Conservation (phyloP, 495 filamentous ascomycete genomes). For the Trichocladium uniseriatum region DNA sequence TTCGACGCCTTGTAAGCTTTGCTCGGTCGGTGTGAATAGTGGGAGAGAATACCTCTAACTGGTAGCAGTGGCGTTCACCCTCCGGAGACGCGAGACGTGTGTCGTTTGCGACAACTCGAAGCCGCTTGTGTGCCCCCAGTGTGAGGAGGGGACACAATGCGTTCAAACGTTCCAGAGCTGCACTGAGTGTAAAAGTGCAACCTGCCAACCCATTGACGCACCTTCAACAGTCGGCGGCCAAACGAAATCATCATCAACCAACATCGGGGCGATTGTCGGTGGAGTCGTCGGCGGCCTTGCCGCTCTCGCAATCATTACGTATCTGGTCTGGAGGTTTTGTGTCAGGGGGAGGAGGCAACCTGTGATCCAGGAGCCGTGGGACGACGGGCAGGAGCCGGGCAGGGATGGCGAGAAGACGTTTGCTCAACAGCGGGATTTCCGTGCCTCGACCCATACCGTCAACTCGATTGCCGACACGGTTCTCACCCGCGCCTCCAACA, state of each 20-base stretch:
- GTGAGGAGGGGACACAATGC: slow-evolving; percentile 22
- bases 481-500: slow-evolving; percentile 90
- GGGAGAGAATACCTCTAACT: background rate
- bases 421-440: slow-evolving; percentile 51
- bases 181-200: slow-evolving; percentile 29
- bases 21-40: background rate
- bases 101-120: slow-evolving; percentile 17
- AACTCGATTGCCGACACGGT: slow-evolving; percentile 91
- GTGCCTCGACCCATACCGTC: slow-evolving; percentile 77
- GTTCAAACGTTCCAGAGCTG: slow-evolving; percentile 25
- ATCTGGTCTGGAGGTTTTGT: slow-evolving; percentile 76
- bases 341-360: slow-evolving; percentile 69
- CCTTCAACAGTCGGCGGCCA: slow-evolving; percentile 16
- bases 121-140: slow-evolving; percentile 19
- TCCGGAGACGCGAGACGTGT: slow-evolving; percentile 17
- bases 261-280: slow-evolving; percentile 73
- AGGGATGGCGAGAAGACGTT: slow-evolving; percentile 51
- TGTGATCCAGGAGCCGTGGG: slow-evolving; percentile 43
- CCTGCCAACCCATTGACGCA: slow-evolving; percentile 24
- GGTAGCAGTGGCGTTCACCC: background rate
- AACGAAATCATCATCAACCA: slow-evolving; percentile 39
- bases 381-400: slow-evolving; percentile 44
- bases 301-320: slow-evolving; percentile 59
- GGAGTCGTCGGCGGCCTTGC: slow-evolving; percentile 72
- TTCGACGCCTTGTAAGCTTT: slow-evolving; percentile 4